phyloP scores from a whole-genome alignment of 257 asterid genomes.

The Scutellaria baicalensis region DNA sequence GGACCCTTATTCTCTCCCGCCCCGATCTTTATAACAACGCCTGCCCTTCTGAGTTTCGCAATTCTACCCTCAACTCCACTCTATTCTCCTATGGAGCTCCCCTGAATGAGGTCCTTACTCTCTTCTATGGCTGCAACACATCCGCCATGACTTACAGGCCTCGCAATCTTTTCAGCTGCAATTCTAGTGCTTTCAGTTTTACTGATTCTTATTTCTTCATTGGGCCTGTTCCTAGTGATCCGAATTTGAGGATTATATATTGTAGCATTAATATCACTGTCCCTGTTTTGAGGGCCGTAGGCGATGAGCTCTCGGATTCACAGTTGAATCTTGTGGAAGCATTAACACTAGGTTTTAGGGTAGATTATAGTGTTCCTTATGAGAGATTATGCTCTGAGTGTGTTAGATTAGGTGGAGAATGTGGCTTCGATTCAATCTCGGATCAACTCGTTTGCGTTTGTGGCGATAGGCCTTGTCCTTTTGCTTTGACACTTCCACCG shows the following conservation, averaged over 20 bases:
- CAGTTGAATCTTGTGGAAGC: slow-evolving; percentile 34
- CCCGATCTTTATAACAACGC: slow-evolving; percentile 35
- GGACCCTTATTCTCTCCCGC: slow-evolving; percentile 37
- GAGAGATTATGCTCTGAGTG: slow-evolving; percentile 38
- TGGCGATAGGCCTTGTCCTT: slow-evolving; percentile 35
- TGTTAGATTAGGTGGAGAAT: slow-evolving; percentile 37
- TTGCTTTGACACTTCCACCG: slow-evolving; percentile 21
- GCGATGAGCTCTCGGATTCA: slow-evolving; percentile 21
- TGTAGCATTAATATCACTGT: slow-evolving; percentile 30
- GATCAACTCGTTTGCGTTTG: slow-evolving; percentile 45
- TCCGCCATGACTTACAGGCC: slow-evolving; percentile 13
- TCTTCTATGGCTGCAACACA: slow-evolving; percentile 50
- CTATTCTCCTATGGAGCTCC: slow-evolving; percentile 10
- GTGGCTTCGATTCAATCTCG: slow-evolving; percentile 42
- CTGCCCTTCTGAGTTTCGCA: slow-evolving; percentile 39
- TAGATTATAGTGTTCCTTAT: slow-evolving; percentile 42
- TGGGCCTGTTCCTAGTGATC: slow-evolving; percentile 50
- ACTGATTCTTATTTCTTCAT: slow-evolving; percentile 31
- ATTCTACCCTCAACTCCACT: slow-evolving; percentile 31
- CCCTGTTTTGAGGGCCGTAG: slow-evolving; percentile 26
- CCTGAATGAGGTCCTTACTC: slow-evolving; percentile 22
- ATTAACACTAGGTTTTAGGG: slow-evolving; percentile 47
- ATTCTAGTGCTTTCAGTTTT: slow-evolving; percentile 1
- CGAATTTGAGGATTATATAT: slow-evolving; percentile 15
- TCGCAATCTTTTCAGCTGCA: slow-evolving; percentile 36